Percentiles rank a stretch among this genome's conserved stretches.
Evolutionary conservation across 2,329 filamentous ascomycete genomes (phyloP).

Genomic region (Scytalidium lignicola): DNA sequence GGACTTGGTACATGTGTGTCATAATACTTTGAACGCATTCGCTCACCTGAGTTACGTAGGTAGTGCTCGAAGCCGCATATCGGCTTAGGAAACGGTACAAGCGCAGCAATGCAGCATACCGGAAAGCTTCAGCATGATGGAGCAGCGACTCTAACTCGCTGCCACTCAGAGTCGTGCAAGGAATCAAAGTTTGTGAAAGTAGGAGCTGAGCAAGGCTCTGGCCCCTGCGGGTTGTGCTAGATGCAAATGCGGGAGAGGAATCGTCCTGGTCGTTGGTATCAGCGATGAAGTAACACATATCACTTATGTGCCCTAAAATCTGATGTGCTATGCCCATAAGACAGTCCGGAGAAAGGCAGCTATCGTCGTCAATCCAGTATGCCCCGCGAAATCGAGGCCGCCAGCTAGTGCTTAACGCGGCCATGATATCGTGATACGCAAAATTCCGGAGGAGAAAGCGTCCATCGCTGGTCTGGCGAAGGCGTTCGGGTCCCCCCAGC

Average conservation of each 20-base stretch:
- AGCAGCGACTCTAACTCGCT: constrained; percentile 3
- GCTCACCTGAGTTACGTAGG: constrained; percentile 2
- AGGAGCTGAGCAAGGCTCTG: constrained; percentile 6
- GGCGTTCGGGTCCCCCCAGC: constrained; percentile 5
- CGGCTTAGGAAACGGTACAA: constrained; percentile 8
- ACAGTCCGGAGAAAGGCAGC: constrained; percentile 5
- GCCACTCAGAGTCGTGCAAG: not conserved
- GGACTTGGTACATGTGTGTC: constrained; percentile 6
- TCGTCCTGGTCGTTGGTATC: constrained; percentile 5
- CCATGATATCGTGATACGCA: constrained; percentile 14
- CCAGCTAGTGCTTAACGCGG: constrained; percentile 10
- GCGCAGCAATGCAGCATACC: constrained; percentile 8
- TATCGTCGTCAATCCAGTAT: constrained; percentile 6
- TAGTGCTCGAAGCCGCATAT: not conserved
- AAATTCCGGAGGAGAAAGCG: constrained; percentile 12
- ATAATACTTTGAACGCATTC: constrained; percentile 7
- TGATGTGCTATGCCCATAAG: constrained; percentile 11
- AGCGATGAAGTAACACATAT: constrained; percentile 11
- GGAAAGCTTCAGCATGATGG: constrained; percentile 13
- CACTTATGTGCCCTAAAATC: constrained; percentile 9
- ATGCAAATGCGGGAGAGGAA: not conserved
- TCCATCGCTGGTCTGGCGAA: constrained; percentile 7
- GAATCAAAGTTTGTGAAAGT: constrained; percentile 3
- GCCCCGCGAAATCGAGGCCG: constrained; percentile 7
- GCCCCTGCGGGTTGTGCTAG: constrained; percentile 1